phyloP scores from a whole-genome alignment of 2,329 filamentous ascomycete genomes.

The Fusarium camptoceras region DNA sequence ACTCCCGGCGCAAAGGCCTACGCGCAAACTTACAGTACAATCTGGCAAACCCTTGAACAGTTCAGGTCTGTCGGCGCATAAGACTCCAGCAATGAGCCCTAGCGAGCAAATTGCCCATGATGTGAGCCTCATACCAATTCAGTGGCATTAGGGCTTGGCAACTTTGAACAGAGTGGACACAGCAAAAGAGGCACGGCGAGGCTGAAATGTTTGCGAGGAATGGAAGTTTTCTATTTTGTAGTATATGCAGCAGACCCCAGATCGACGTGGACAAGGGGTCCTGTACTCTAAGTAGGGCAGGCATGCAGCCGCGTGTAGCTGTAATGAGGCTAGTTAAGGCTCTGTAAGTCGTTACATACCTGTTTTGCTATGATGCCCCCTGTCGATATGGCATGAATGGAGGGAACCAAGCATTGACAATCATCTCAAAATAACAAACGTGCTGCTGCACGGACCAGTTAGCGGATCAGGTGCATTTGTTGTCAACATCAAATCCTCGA shows the following conservation, averaged over 20 bases:
- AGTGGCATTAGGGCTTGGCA: constrained; percentile 32
- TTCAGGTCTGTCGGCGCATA: constrained; percentile 22
- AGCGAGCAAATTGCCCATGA: constrained; percentile 34
- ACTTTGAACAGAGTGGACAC: background rate
- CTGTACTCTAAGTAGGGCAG: constrained; percentile 11
- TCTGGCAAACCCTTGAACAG: constrained; percentile 21
- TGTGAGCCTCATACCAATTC: constrained; percentile 36
- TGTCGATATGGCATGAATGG: constrained; percentile 17
- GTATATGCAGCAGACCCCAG: constrained; percentile 18
- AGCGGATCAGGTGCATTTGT: constrained; percentile 6
- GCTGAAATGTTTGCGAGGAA: background rate
- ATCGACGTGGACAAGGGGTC: constrained; percentile 21
- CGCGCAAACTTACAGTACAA: constrained; percentile 20
- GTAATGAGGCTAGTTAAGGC: constrained; percentile 28
- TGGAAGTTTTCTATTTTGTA: constrained; percentile 2
- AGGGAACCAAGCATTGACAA: constrained; percentile 24
- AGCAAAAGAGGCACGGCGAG: background rate
- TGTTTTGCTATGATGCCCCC: constrained; percentile 18
- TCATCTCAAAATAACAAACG: constrained; percentile 19
- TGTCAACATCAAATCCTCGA: constrained; percentile 9
- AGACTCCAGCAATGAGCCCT: constrained; percentile 28
- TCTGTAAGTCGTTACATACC: constrained; percentile 12
- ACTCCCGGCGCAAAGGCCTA: background rate
- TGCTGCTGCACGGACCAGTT: constrained; percentile 23
- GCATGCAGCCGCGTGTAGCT: constrained; percentile 22